These are phyloP conservation scores for Citrus reticulata DNA, from an alignment of 345 rosid genomes.

Conservation along the genomic window DNA sequence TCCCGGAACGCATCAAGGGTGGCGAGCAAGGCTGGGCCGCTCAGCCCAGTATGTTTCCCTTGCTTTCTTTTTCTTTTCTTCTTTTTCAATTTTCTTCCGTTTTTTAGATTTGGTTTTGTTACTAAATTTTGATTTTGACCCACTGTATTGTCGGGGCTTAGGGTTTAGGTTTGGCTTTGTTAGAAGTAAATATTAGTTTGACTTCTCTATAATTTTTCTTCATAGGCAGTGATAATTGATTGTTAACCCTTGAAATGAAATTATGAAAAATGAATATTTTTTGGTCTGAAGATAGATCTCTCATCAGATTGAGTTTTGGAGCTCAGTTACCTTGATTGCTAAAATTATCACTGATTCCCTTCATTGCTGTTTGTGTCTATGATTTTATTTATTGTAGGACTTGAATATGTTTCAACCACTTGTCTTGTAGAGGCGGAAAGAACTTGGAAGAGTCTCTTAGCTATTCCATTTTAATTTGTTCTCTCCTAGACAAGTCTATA, in stretches of 20 bases:
- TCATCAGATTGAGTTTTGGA: neutral
- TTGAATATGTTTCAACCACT: neutral
- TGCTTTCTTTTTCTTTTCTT: neutral
- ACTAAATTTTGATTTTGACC: neutral
- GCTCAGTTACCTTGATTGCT: neutral
- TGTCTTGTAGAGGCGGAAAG: neutral
- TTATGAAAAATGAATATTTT: neutral
- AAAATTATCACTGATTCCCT: neutral
- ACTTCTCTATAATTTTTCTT: no score
- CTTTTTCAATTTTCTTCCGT: neutral
- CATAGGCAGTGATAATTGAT: neutral
- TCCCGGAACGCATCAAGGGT: constrained; percentile 95
- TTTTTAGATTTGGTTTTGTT: neutral
- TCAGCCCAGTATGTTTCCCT: constrained; percentile 73
- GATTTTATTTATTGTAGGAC: neutral
- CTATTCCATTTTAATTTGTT: neutral
- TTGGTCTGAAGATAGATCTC: neutral
- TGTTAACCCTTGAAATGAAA: neutral
- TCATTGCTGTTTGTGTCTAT: neutral
- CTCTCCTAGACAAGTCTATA: neutral
- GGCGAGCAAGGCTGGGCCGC: constrained; percentile 99
- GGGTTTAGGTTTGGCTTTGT: neutral
- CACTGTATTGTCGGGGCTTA: neutral
- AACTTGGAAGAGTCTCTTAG: neutral
- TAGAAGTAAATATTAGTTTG: neutral